phyloP scores from a whole-genome alignment of 495 filamentous ascomycete genomes.

The Aspergillus haitiensis region DNA sequence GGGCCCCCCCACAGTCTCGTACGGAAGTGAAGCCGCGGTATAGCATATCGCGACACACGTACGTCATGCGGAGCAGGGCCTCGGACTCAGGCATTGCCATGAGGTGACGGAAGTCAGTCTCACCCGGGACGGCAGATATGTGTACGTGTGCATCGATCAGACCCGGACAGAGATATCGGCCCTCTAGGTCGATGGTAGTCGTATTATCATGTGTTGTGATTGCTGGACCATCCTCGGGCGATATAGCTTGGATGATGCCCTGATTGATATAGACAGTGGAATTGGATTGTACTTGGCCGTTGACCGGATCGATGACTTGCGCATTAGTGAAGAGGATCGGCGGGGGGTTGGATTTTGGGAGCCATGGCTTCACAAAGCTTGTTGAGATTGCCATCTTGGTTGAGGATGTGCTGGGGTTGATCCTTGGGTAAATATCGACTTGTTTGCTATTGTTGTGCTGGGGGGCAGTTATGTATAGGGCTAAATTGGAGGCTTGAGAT shows the following conservation, averaged over 20 bases:
- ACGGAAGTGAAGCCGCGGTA: conserved; percentile 54
- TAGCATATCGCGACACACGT: conserved; percentile 43
- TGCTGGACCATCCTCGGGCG: neutral
- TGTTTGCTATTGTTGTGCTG: too few relatives aligned
- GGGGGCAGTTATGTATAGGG: too few relatives aligned
- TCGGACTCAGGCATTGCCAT: conserved; percentile 13
- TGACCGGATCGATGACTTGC: conserved; percentile 26
- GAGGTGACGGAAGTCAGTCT: conserved; percentile 28
- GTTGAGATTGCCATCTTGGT: too few relatives aligned
- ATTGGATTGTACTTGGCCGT: conserved; percentile 17
- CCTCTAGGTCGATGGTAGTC: conserved; percentile 38
- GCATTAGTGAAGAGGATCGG: conserved; percentile 27
- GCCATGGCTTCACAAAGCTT: conserved; percentile 27
- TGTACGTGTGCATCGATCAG: conserved; percentile 63
- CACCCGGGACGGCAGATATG: conserved; percentile 47
- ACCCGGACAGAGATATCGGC: conserved; percentile 53
- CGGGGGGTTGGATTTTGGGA: conserved; percentile 17
- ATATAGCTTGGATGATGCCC: conserved; percentile 16
- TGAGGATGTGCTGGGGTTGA: too few relatives aligned
- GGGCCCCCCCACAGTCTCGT: conserved; percentile 54
- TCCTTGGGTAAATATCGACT: too few relatives aligned
- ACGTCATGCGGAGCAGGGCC: conserved; percentile 21
- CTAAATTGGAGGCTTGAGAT: too few relatives aligned
- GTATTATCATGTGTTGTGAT: neutral
- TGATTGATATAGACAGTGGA: conserved; percentile 20